Evolutionary conservation across 768 basidiomycete species (phyloP).

Genomic region (Strobilomyces echinocephalus): DNA sequence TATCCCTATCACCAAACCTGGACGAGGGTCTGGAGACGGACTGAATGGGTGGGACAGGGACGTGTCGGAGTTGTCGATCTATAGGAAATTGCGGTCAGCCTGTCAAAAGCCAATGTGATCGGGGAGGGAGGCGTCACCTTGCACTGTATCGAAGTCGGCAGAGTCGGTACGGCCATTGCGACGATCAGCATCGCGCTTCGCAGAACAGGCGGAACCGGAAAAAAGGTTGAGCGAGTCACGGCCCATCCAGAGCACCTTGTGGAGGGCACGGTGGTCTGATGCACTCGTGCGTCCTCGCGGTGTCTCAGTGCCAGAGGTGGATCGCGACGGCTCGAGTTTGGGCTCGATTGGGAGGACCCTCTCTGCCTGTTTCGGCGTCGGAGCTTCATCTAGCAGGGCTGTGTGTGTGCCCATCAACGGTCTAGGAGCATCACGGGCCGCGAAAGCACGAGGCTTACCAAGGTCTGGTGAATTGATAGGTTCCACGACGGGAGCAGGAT

Average conservation of each 20-base stretch:
- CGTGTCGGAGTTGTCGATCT: constrained; percentile 20
- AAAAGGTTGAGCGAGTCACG: constrained; percentile 29
- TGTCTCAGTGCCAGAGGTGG: background rate
- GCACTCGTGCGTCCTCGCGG: background rate
- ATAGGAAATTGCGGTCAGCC: background rate
- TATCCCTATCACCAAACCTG: constrained; percentile 19
- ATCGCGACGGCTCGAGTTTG: background rate
- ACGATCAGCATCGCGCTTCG: constrained; percentile 14
- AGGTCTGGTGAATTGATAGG: constrained; percentile 8
- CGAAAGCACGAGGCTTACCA: constrained; percentile 12
- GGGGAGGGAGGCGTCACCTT: constrained; percentile 15
- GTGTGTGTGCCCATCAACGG: background rate
- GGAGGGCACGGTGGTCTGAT: constrained; percentile 24
- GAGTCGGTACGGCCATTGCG: constrained; percentile 14
- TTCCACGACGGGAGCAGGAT: constrained; percentile 30
- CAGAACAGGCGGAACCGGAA: constrained; percentile 11
- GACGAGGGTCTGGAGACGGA: constrained; percentile 9
- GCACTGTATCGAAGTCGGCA: constrained; percentile 19
- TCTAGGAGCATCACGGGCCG: background rate
- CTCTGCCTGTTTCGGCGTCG: constrained; percentile 10
- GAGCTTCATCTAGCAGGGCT: constrained; percentile 11
- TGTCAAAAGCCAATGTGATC: background rate
- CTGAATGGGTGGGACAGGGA: background rate
- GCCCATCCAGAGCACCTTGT: constrained; percentile 31
- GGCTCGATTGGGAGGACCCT: background rate